These are phyloP conservation scores for Hygrophila difformis DNA, from an alignment of 257 asterid genomes.

Conservation along the genomic window DNA sequence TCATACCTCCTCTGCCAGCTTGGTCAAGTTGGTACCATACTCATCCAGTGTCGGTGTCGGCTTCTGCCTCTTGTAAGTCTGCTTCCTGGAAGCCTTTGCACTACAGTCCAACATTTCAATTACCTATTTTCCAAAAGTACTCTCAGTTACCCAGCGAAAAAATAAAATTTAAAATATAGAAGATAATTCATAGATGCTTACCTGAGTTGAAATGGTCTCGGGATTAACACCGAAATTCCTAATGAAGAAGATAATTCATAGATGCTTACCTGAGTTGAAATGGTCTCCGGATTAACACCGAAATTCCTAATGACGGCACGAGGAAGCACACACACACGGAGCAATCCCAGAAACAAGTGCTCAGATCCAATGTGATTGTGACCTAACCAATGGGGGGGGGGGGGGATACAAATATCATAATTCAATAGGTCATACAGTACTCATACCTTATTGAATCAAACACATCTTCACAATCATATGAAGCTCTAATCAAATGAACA, in stretches of 20 bases:
- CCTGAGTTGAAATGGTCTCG: slow-evolving; percentile 87
- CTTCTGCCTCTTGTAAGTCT: slow-evolving; percentile 70
- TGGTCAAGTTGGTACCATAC: slow-evolving; percentile 70
- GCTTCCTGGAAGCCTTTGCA: slow-evolving; percentile 71
- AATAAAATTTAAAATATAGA: neutral
- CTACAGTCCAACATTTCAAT: slow-evolving; percentile 79
- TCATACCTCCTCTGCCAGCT: slow-evolving; percentile 85
- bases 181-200: slow-evolving; percentile 17
- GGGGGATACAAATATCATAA: too few relatives aligned
- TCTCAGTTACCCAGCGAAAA: too few relatives aligned
- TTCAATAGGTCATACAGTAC: too few relatives aligned
- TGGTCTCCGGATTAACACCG: too few relatives aligned
- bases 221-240: slow-evolving; percentile 95
- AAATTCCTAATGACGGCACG: too few relatives aligned
- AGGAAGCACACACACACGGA: slow-evolving; percentile 95
- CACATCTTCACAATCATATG: too few relatives aligned
- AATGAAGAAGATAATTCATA: too few relatives aligned
- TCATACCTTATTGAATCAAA: too few relatives aligned
- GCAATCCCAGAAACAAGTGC: slow-evolving; percentile 92
- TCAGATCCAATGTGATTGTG: slow-evolving; percentile 99
- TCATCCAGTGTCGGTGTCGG: slow-evolving; percentile 74
- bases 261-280: too few relatives aligned
- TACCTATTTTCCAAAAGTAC: too few relatives aligned
- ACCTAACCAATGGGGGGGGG: slow-evolving; percentile 47
- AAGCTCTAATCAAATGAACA: too few relatives aligned